These are phyloP conservation scores for Coemansia umbellata DNA, from an alignment of 192 early-diverging fungal species.

Conservation along the genomic window DNA sequence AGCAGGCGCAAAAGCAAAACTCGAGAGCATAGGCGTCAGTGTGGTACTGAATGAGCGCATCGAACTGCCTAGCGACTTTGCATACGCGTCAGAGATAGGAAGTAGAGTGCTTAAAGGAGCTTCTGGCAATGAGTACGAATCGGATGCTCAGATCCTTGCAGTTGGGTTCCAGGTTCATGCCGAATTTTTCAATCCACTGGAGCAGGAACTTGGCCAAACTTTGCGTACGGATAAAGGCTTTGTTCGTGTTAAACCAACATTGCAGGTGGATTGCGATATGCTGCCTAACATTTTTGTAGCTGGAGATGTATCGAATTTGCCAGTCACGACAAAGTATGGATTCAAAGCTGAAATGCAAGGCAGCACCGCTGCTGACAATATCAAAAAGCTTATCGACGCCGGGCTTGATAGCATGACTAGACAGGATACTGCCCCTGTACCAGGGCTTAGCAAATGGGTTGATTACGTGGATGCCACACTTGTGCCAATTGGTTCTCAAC, in stretches of 20 bases:
- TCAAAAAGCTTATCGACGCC: slow-evolving; percentile 22
- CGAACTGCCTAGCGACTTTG: slow-evolving; percentile 28
- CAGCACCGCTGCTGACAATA: slow-evolving; percentile 30
- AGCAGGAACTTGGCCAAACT: slow-evolving; percentile 14
- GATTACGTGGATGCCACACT: slow-evolving; percentile 37
- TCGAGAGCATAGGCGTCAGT: slow-evolving; percentile 46
- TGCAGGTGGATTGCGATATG: slow-evolving; percentile 43
- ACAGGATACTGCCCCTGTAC: slow-evolving; percentile 6
- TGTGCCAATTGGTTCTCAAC: slow-evolving; percentile 38
- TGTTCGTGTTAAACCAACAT: slow-evolving; percentile 53
- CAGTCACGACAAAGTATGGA: slow-evolving; percentile 39
- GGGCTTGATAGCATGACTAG: slow-evolving; percentile 21
- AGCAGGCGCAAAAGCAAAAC: slow-evolving; percentile 35
- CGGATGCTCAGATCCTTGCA: slow-evolving; percentile 57
- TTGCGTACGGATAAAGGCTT: slow-evolving; percentile 21
- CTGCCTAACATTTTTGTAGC: slow-evolving; percentile 57
- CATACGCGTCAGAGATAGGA: slow-evolving; percentile 14
- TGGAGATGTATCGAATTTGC: slow-evolving; percentile 52
- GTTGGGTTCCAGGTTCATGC: slow-evolving; percentile 51
- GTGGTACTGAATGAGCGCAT: slow-evolving; percentile 55
- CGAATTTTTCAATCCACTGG: slow-evolving; percentile 46
- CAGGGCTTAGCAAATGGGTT: slow-evolving; percentile 23
- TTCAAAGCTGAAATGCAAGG: slow-evolving; percentile 52
- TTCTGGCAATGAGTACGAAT: slow-evolving; percentile 47
- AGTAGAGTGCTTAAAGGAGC: slow-evolving; percentile 36